Evolutionary conservation across 1,284 basidiomycete species (phyloP), one percentile per base, ranked within the genome.

Genomic region (Sanghuangporus baumii): DNA sequence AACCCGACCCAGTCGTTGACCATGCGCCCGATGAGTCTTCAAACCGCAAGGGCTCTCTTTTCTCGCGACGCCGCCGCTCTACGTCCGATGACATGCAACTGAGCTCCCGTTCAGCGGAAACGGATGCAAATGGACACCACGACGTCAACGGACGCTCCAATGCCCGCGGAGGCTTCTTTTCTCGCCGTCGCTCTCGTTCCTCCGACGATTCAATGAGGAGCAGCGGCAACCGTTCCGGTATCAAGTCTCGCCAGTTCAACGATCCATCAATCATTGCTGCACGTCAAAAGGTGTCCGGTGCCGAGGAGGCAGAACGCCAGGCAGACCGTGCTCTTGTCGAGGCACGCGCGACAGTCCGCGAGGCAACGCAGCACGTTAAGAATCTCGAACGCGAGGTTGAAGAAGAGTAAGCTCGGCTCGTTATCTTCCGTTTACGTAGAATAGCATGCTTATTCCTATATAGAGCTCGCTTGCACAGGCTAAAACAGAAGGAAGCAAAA

Each of bases 401-500:
- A 46, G 81, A 84, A 69, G 84, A 86, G 85, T 86, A 71, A 69
- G 84, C 74, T 48, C 23, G 47, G 23, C 2, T 6, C 43, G 11
- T 52, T 46, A 3, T 52, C n/a, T 18, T 23, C 55, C 2, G 51
- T 37, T 37, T 18, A 56, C 2, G 26, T 31, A 31, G 26, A 31
- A n/a, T 31, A 18, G 54, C 60, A 54, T 52, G 31, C 34, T 20
- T 6, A 26, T 65, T 57, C 66, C 14, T 43, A 20, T 64, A 59
- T 67, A 86, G 85, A 56, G 77, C 80, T 12, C 75, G 74, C 61
- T 80, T 81, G 59, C 83, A 84, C 11, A 82, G 81, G 69, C 76
- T 79, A 6, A 87, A 86, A 70, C 81, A 84, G 68, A 79, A 78
- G 26, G 82, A 85, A 67, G 80, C 81, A 2, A 84, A 83, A 72